Conservation (phyloP, 2,329 filamentous ascomycete species). For the Blumeriella jaapii region DNA sequence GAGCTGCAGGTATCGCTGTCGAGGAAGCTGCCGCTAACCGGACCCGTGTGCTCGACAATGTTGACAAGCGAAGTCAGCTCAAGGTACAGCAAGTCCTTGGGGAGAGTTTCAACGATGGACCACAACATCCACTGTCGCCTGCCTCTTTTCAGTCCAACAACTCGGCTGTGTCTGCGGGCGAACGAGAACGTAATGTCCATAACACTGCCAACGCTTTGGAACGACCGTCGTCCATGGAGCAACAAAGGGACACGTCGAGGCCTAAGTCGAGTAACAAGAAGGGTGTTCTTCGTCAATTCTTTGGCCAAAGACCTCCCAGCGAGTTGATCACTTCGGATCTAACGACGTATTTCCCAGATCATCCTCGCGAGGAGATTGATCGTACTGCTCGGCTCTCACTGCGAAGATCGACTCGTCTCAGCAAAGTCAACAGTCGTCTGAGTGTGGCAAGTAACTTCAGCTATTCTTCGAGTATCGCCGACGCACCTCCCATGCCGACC, state of each 20-base stretch:
- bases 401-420: conserved; percentile 78
- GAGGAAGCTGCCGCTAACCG: conserved; percentile 74
- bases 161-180: conserved; percentile 31
- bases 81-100: conserved; percentile 87
- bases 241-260: conserved; percentile 26
- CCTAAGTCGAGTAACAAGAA: conserved; percentile 34
- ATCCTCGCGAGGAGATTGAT: conserved; percentile 88
- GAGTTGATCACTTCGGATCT: conserved; percentile 95
- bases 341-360: conserved; percentile 94
- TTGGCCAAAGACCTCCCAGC: conserved; percentile 84
- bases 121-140: conserved; percentile 80
- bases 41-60: conserved; percentile 46
- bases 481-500: conserved; percentile 88
- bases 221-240: conserved; percentile 35
- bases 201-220: conserved; percentile 48
- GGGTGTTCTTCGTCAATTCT: conserved; percentile 64
- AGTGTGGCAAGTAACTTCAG: conserved; percentile 92
- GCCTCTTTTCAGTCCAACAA: conserved; percentile 45
- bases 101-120: conserved; percentile 68
- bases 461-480: conserved; percentile 80
- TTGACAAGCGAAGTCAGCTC: conserved; percentile 61
- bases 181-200: conserved; percentile 56
- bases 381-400: conserved; percentile 89
- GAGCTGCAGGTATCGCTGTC: conserved; percentile 78
- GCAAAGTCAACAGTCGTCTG: conserved; percentile 82